Base-by-base conservation (phyloP, 2,329 filamentous ascomycete genomes). In the Rhynchosporium agropyri region DNA sequence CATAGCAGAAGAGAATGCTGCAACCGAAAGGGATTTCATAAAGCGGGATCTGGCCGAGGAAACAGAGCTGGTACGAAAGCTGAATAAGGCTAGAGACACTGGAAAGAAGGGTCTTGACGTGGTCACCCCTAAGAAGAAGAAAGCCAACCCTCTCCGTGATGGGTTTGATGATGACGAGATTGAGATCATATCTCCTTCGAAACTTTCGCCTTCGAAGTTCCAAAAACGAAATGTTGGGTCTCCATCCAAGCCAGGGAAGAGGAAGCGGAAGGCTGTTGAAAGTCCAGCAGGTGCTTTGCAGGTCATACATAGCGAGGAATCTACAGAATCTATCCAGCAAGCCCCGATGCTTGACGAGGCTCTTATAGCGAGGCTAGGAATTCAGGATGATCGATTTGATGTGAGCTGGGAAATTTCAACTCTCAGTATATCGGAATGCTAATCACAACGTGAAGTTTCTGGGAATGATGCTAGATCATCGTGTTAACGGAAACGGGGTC, bases 21-120 rank as follows among this genome's bases (percentile, higher is more conserved):
- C 84, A 61, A 91, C 88, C 0, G 88, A 91, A 73, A 83, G 89
- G 64, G 82, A 88, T 67, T 95, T 95, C 72, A 79, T 89, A 33
- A 84, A 88, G 71, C 85, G 89, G 66, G 90, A 94, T 71, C 77
- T 91, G 68, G 82, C 81, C 45, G 88, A 91, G 68, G 87, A 82
- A 64, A 74, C 77, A 4, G 78, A 79, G 62, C 71, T 72, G 56
- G 72, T 72, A 29, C 70, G 73, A 20, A 72, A 66, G 51, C 58
- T 78, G 55, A 82, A 74, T 69, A 81, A 75, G 68, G 79, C 76
- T 58, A 81, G 78, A 67, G 72, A 74, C 73, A 38, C 69, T 70
- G 74, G 84, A 61, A 82, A 80, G 45, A 69, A 57, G 70, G 69
- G 67, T 67, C 70, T 65, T 62, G 62, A 51, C 31, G 58, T 77